Evolutionary conservation across 371 early-diverging fungal genomes (phyloP).

Genomic region (Dinochytrium kinnereticum): DNA sequence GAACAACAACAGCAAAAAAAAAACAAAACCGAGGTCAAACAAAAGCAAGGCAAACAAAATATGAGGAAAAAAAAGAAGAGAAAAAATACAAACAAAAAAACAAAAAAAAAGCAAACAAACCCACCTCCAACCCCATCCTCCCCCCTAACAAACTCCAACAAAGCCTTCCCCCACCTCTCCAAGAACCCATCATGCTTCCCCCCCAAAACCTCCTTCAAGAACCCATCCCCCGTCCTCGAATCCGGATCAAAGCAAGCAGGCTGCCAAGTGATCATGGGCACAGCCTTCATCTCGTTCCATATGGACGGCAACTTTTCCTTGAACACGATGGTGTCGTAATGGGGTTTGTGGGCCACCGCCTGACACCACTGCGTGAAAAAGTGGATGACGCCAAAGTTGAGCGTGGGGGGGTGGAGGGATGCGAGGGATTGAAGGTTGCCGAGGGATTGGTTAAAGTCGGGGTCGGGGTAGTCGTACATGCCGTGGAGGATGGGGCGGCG

Average conservation of each 20-base stretch:
- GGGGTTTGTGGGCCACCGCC: neutral
- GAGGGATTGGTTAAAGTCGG: conserved; percentile 14
- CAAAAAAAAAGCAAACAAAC: neutral
- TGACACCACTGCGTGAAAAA: conserved; percentile 17
- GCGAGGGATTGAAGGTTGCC: neutral
- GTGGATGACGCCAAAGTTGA: conserved; percentile 1
- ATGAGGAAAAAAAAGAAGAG: neutral
- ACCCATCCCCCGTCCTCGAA: neutral
- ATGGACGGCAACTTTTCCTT: conserved; percentile 8
- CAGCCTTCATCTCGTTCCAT: conserved; percentile 16
- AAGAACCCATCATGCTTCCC: conserved; percentile 9
- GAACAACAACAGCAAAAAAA: neutral
- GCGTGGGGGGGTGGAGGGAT: neutral
- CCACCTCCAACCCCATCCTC: neutral
- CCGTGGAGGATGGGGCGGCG: neutral
- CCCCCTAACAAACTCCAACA: conserved; percentile 12
- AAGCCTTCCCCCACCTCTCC: neutral
- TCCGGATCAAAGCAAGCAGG: conserved; percentile 22
- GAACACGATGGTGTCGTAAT: conserved; percentile 12
- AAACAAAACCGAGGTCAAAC: neutral
- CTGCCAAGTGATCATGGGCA: conserved; percentile 26
- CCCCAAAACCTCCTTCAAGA: conserved; percentile 1
- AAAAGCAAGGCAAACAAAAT: neutral
- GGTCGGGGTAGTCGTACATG: conserved; percentile 2
- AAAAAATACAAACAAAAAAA: neutral